Base-by-base conservation (phyloP, 2,329 filamentous ascomycete species). In the Fusarium fracticaudum region DNA sequence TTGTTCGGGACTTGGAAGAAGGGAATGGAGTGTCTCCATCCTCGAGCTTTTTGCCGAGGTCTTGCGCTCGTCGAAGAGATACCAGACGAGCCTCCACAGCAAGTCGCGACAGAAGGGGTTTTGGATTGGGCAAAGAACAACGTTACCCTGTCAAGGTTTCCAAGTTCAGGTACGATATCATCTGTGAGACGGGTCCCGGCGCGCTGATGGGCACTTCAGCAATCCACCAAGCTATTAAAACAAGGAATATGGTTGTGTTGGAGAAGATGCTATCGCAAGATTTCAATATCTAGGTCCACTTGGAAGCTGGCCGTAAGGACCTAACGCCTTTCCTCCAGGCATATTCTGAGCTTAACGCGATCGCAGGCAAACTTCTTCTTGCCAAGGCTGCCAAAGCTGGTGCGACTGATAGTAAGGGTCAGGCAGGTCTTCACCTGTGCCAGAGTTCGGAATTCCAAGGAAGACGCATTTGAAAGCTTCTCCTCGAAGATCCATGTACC, bases 181-280 rank as follows among this genome's bases (percentile, higher is more conserved):
- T 44, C 11, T 44, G 4, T 18, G n/a, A 44, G 10, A 24, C 1
- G 15, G 24, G n/a, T n/a, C n/a, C n/a, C n/a, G n/a, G n/a, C n/a
- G n/a, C n/a, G n/a, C n/a, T n/a, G n/a, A n/a, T n/a, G n/a, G n/a
- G n/a, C n/a, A n/a, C n/a, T n/a, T n/a, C n/a, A n/a, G n/a, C n/a
- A n/a, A n/a, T n/a, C n/a, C n/a, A n/a, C n/a, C n/a, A n/a, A n/a
- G n/a, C n/a, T n/a, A n/a, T n/a, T n/a, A n/a, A n/a, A n/a, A n/a
- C n/a, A n/a, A n/a, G n/a, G n/a, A n/a, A n/a, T n/a, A n/a, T n/a
- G n/a, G n/a, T n/a, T n/a, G n/a, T n/a, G n/a, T n/a, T n/a, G n/a
- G n/a, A n/a, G n/a, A n/a, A n/a, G n/a, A n/a, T n/a, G 4, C 4
- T 26, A 26, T 26, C 24, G 0, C 15, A 2, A 1, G 5, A 44